A percentile compares a stretch with the other conserved stretches of the same genome.
phyloP scores from a whole-genome alignment of 345 rosid species.

The Camelina hispida region DNA sequence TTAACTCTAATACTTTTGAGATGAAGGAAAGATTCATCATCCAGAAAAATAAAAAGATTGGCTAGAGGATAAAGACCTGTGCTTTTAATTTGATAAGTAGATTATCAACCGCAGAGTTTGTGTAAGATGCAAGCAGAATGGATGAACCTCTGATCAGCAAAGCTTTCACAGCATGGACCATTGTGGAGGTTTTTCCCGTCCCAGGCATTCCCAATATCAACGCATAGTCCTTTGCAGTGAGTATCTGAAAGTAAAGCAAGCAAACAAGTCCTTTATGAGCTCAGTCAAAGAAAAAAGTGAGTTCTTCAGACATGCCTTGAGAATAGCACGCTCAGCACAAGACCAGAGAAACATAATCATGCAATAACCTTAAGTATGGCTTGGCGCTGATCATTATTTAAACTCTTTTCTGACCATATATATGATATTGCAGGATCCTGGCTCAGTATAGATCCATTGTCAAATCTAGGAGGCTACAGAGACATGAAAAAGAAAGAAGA shows the following conservation, averaged over 20 bases:
- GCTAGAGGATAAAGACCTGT: conserved; percentile 67
- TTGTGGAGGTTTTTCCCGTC: conserved; percentile 97
- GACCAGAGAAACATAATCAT: conserved; percentile 31
- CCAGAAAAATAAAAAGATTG: conserved; percentile 20
- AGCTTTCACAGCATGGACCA: conserved; percentile 98
- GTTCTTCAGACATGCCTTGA: conserved; percentile 17
- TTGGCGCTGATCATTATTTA: conserved; percentile 95
- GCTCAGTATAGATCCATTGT: conserved; percentile 82
- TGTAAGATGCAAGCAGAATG: conserved; percentile 93
- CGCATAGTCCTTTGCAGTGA: conserved; percentile 92
- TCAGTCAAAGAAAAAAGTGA: conserved; percentile 27
- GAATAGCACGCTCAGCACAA: conserved; percentile 22
- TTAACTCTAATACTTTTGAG: background rate
- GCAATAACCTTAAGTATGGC: conserved; percentile 85
- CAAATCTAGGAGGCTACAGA: conserved; percentile 91
- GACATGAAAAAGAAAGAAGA: conserved; percentile 27
- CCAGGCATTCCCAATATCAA: conserved; percentile 99
- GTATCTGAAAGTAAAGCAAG: conserved; percentile 64
- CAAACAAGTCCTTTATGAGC: conserved; percentile 20
- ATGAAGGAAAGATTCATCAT: conserved; percentile 15
- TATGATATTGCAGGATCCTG: conserved; percentile 98
- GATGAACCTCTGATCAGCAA: conserved; percentile 93
- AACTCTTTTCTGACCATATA: conserved; percentile 82
- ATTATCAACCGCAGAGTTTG: conserved; percentile 98
- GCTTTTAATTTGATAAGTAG: conserved; percentile 91